Evolutionary conservation across 2,329 filamentous ascomycete species (phyloP), one percentile per base, ranked within the genome.

Genomic region (Aspergillus sp.): DNA sequence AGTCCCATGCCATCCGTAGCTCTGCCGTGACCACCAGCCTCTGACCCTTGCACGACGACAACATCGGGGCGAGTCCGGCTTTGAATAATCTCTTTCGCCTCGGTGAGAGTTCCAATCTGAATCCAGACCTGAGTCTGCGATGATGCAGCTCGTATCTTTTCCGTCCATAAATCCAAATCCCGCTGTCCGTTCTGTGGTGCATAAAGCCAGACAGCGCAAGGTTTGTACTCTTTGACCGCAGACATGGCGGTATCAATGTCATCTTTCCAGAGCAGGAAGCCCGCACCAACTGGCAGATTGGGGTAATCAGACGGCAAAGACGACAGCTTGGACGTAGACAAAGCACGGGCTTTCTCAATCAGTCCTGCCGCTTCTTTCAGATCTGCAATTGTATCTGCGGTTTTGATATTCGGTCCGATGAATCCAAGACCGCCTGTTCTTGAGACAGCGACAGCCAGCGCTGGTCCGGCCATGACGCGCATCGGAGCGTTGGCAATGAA

Each of bases 401-500:
- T 60, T 45, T 68, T 67, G 26, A 58, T 84, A 0, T 80, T 79
- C 0, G 82, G 82, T 1, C 71, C 68, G 10, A 81, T 72, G 49
- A 90, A 72, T 1, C 71, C 78, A 0, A 78, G 50, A 1, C 75
- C 76, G 2, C 77, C 76, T 28, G 79, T 75, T 49, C 65, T 65
- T 2, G 79, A 82, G 10, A 88, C 75, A 30, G 80, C 76, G 12
- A 82, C 68, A 2, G 83, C 81, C 2, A 89, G 72, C 0, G 60
- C 74, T 46, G 63, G 77, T 56, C 66, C 75, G 49, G 75, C 69
- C 51, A 88, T 80, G 19, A 84, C 72, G 40, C 83, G 79, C 86
- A 90, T 89, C 0, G 86, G 86, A 2, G 83, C 86, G 43, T 74
- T 69, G 43, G 79, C 71, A 19, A 89, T 74, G 12, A 88, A 66